Evolutionary conservation across 164 flowering plant genomes (phyloP), one percentile per base, ranked within the genome.

Genomic region (Liquidambar formosana): DNA sequence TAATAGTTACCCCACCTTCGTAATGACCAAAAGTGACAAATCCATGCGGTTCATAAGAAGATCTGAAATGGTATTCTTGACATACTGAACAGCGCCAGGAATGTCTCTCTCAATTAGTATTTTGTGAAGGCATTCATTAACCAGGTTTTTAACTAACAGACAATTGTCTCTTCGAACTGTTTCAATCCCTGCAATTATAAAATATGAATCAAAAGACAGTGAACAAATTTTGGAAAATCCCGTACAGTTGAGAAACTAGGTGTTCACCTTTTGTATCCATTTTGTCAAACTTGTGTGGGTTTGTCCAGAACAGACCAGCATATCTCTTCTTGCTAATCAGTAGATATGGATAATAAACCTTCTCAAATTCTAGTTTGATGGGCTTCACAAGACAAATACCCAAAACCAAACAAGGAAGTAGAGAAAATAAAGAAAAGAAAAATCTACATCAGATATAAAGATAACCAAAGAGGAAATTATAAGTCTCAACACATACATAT

Each of bases 11-110:
- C 74, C 57, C 65, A 91, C 99, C 97, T 95, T 95, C 2, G 99
- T 95, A 54, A 95, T 95, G 65, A 95, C 99, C 75, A 95, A 70
- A 70, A 95, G 92, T 51, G 99, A 95, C 76, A 95, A 80, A 85
- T 95, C 99, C 90, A 95, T 83, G 56, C 99, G 96, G 66, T 95
- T 95, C 97, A 84, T 90, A 51, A 95, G 95, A 83, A 95, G 99
- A 89, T 95, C 99, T 26, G 99, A 89, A 68, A 95, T 93, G 15
- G 89, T 91, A 74, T 85, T 85, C 79, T 95, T 93, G 70, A 93
- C 99, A 87, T 79, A 90, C 70, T 90, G 93, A 72, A 95, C 87
- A 33, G 99, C 99, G 51, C 95, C 97, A 73, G 93, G 93, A 66
- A 93, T 81, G 72, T 95, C 98, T 73, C 84, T 78, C 69, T 89